Evolutionary conservation across 257 asterid species (phyloP).

Genomic region (Solanum medicagineum): DNA sequence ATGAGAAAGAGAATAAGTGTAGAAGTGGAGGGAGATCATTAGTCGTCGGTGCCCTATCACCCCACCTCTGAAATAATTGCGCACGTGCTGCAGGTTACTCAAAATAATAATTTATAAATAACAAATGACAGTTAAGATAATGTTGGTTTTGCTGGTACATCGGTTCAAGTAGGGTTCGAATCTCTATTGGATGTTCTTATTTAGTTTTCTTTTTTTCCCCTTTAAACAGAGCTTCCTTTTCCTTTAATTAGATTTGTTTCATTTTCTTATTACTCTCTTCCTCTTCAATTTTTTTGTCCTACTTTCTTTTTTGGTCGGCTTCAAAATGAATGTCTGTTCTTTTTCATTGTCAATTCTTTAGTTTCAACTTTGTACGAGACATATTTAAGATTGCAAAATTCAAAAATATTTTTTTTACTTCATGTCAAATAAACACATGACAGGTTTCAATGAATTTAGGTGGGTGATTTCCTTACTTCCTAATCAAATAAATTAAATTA

Average conservation of each 20-base stretch:
- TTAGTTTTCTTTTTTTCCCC: neutral
- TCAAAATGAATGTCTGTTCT: too few species aligned
- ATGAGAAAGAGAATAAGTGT: neutral
- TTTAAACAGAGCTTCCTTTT: neutral
- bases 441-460: too few species aligned
- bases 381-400: too few species aligned
- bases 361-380: neutral
- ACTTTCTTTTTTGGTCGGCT: too few species aligned
- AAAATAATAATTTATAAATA: neutral
- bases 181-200: too few species aligned
- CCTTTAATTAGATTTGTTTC: neutral
- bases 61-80: neutral
- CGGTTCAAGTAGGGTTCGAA: too few species aligned
- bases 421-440: too few species aligned
- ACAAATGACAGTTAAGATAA: neutral
- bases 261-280: neutral
- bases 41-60: neutral
- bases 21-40: neutral
- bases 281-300: neutral
- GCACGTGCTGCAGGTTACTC: neutral
- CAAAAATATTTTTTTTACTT: too few species aligned
- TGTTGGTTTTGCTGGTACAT: neutral
- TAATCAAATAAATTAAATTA: too few species aligned
- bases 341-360: too few species aligned
- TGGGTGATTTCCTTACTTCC: too few species aligned